Evolutionary conservation across 2,329 filamentous ascomycete genomes (phyloP).

Genomic region (Penicillium sp.): DNA sequence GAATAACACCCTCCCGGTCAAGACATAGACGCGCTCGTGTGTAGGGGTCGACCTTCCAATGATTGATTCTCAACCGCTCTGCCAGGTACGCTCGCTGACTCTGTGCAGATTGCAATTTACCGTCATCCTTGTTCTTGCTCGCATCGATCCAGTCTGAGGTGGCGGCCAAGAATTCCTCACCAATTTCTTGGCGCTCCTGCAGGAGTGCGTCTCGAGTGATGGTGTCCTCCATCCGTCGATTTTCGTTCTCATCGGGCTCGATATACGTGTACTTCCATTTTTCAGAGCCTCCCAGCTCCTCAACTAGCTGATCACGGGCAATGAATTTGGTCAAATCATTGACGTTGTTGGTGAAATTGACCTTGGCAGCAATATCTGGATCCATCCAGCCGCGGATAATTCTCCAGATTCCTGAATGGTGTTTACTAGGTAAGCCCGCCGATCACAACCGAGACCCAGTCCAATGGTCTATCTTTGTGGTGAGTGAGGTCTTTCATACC

Average conservation of each 20-base stretch:
- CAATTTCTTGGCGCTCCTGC: conserved; percentile 57
- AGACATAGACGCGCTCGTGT: conserved; percentile 71
- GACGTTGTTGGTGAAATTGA: conserved; percentile 78
- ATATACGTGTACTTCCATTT: conserved; percentile 75
- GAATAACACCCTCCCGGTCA: conserved; percentile 69
- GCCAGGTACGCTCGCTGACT: conserved; percentile 57
- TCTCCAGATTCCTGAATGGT: conserved; percentile 66
- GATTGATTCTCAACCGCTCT: conserved; percentile 61
- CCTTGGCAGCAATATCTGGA: conserved; percentile 87
- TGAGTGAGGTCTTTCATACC: conserved; percentile 43
- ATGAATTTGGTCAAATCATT: conserved; percentile 74
- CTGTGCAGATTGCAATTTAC: conserved; percentile 46
- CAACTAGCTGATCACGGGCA: conserved; percentile 60
- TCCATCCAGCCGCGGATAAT: conserved; percentile 94
- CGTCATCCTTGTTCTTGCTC: conserved; percentile 37
- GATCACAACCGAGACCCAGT: no score
- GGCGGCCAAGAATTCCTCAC: conserved; percentile 64
- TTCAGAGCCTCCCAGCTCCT: conserved; percentile 77
- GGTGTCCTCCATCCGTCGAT: conserved; percentile 63
- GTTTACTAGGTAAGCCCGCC: no score
- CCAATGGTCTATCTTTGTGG: no score
- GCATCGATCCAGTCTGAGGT: conserved; percentile 68
- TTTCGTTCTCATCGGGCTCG: conserved; percentile 70
- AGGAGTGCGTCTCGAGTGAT: conserved; percentile 58
- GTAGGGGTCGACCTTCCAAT: conserved; percentile 87